Evolutionary conservation across 495 filamentous ascomycete genomes (phyloP), one percentile per base, ranked within the genome.

Genomic region (Hyaloscypha finlandica): DNA sequence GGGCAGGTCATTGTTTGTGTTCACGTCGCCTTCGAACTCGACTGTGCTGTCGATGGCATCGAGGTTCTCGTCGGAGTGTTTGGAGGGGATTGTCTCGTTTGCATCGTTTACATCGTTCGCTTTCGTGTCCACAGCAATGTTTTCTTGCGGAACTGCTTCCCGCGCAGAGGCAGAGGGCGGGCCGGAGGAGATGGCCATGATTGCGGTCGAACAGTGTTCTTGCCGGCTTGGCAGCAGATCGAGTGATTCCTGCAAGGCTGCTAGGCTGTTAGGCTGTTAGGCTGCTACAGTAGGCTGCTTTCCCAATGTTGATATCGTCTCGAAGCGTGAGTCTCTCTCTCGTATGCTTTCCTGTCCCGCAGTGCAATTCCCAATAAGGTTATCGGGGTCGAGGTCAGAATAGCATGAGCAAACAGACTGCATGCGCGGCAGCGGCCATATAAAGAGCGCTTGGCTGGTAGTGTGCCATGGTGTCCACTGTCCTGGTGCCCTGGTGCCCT

Each of bases 1-100:
- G 0, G 89, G 88, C 0, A 86, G 75, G 29, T 83, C 77, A 67
- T 88, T 83, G 74, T 79, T 80, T 42, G 77, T 83, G 61, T 78
- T 74, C 6, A 85, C 77, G 48, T 77, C 71, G 61, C 81, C 83
- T 19, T 77, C 69, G 65, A 84, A 84, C 62, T 67, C 59, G 32
- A 57, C 54, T 4, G 64, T 70, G 30, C 35, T 61, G 57, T 70
- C 72, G 31, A 66, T 59, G 16, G 29, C 60, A 19, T 63, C 54
- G 5, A 32, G 33, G 12, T 55, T 51, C 29, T 57, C 33, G 20
- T 52, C 31, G 5, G 53, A 35, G 42, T 48, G 42, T 48, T 48
- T 48, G 42, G 9, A 19, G 11, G 42, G 16, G 11, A 4, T 4
- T 11, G 42, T 48, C 16, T 48, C 42, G 42, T 48, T 48, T 6